A percentile compares a stretch with the other conserved stretches of the same genome.
phyloP scores from a whole-genome alignment of 2,329 filamentous ascomycete species.

The Colletotrichum simmondsii region DNA sequence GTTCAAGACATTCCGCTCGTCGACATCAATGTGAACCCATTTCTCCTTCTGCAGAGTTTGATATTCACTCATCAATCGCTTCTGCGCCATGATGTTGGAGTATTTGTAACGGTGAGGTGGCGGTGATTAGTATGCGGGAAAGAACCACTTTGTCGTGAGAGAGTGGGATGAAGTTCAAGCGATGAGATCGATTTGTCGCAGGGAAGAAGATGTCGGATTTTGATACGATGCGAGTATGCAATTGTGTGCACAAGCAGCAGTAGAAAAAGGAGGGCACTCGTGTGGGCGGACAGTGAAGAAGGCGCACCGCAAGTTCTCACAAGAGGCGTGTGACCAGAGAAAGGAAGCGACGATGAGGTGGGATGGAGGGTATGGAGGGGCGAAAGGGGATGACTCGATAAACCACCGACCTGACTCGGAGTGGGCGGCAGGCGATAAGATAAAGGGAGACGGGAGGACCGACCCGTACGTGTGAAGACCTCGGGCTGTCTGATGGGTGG shows the following conservation, averaged over 20 bases:
- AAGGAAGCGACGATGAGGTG: not conserved
- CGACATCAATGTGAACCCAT: conserved; percentile 91
- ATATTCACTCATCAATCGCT: conserved; percentile 90
- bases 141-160: not conserved
- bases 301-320: not conserved
- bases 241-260: not conserved
- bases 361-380: conserved; percentile 27
- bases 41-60: conserved; percentile 86
- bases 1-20: conserved; percentile 84
- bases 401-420: conserved; percentile 25
- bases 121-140: not conserved
- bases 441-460: conserved; percentile 4
- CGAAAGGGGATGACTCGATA: conserved; percentile 28
- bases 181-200: not conserved
- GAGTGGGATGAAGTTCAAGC: not conserved
- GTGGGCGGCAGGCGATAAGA: conserved; percentile 24
- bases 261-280: not conserved
- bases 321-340: conserved; percentile 21
- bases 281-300: not conserved
- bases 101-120: not conserved
- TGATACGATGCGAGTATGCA: not conserved
- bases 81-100: conserved; percentile 61
- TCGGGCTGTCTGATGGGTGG: too few relatives aligned
- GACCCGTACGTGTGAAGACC: not conserved
- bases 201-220: not conserved